Base-by-base conservation (phyloP, 768 basidiomycete genomes). In the Neoboletus subvelutipes region DNA sequence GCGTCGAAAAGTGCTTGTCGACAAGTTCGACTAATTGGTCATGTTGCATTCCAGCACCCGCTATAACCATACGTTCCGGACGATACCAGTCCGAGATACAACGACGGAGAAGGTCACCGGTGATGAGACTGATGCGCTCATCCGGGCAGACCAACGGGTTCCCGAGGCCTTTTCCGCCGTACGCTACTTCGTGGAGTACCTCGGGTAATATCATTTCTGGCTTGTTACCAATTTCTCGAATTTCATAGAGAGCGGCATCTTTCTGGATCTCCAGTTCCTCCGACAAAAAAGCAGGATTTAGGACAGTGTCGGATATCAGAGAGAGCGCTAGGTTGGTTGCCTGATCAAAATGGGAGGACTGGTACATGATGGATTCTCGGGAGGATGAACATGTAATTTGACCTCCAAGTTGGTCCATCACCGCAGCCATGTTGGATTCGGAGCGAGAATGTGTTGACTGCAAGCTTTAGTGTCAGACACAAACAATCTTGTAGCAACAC, bases 311-410 rank as follows among this genome's bases (percentile, higher is more conserved):
- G 34, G 95, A 84, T 57, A 99, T 92, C 59, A 98, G 83, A 28
- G 89, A 88, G 49, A 99, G 70, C 12, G 94, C 93, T 8, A 85
- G 78, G 1, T 90, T 85, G 2, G 94, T 92, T 40, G 85, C 85
- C 58, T 85, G 78, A 62, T 93, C 86, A 67, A 94, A 95, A 71
- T 96, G 90, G 39, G 94, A 92, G 12, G 96, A 96, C 74, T 98
- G 97, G 70, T 98, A 99, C 90, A 97, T 92, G 68, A 98, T 94
- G 22, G 92, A 83, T 71, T 99, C 97, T 45, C 97, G 81, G 2
- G 93, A 88, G 18, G 93, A 91, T 18, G 93, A 87, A 67, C 90
- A 94, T 73, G 89, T 80, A 56, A 98, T 94, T 75, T 96, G 93
- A 17, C 94, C 93, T 40, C 96, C 95, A 34, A 96, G 80, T 4